These are phyloP conservation scores for Acer negundo DNA, from an alignment of 345 rosid genomes.

Conservation along the genomic window DNA sequence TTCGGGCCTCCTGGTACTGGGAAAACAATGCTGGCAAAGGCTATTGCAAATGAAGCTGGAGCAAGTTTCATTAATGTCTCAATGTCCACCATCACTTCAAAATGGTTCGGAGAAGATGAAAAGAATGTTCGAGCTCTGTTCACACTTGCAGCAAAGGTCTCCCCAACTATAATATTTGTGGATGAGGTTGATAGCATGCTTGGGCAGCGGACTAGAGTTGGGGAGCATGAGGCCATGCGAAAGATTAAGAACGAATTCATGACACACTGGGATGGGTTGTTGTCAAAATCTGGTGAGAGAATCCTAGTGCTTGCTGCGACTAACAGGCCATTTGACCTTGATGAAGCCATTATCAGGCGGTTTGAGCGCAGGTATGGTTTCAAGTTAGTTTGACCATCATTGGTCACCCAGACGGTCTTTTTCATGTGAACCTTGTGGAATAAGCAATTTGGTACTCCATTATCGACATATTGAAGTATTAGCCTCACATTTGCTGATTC, in stretches of 20 bases:
- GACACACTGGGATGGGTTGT: conserved; percentile 98
- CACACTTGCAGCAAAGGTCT: conserved; percentile 91
- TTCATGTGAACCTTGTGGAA: not conserved
- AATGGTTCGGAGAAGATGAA: conserved; percentile 99
- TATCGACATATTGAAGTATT: not conserved
- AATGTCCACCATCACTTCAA: conserved; percentile 97
- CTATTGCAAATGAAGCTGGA: conserved; percentile 98
- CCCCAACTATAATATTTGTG: conserved; percentile 94
- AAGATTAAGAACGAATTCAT: conserved; percentile 97
- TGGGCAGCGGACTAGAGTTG: conserved; percentile 92
- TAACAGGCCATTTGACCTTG: conserved; percentile 98
- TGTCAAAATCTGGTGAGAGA: conserved; percentile 81
- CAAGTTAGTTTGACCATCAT: not conserved
- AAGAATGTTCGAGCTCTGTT: conserved; percentile 93
- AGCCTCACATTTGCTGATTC: conserved; percentile 6
- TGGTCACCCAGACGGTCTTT: not conserved
- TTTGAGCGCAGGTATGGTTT: conserved; percentile 78
- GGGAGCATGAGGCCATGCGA: conserved; percentile 99
- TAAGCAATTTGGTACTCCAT: not conserved
- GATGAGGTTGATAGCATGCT: conserved; percentile 99
- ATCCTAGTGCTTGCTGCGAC: conserved; percentile 99
- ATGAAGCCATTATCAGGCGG: conserved; percentile 98
- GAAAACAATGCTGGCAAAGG: conserved; percentile 99
- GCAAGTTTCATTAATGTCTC: conserved; percentile 99
- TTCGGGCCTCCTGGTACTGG: conserved; percentile 99